These are phyloP conservation scores for Pyricularia pennisetigena DNA, from an alignment of 2,329 filamentous ascomycete genomes.

Conservation along the genomic window DNA sequence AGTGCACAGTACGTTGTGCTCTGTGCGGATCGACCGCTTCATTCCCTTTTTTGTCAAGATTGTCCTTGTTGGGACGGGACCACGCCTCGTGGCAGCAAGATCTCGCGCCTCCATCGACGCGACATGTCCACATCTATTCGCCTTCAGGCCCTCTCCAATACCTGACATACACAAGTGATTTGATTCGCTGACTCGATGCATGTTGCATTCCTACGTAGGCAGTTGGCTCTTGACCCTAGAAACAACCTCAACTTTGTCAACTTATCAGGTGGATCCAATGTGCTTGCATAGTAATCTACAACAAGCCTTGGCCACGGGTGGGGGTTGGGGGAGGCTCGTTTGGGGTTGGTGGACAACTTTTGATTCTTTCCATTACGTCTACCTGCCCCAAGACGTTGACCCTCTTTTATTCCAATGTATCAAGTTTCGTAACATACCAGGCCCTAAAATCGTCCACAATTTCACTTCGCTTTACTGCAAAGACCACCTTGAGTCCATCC, in stretches of 20 bases:
- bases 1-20: not conserved
- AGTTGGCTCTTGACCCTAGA: no score
- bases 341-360: no score
- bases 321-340: no score
- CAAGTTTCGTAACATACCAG: slow-evolving; percentile 18
- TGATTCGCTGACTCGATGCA: no score
- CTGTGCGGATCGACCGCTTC: not conserved
- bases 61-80: not conserved
- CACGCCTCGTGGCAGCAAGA: not conserved
- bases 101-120: not conserved
- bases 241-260: no score
- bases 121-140: not conserved
- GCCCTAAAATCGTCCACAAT: slow-evolving; percentile 41
- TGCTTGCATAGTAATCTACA: no score
- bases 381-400: not conserved
- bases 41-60: not conserved
- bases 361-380: not conserved
- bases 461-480: slow-evolving; percentile 43
- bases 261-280: no score
- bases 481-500: slow-evolving; percentile 40
- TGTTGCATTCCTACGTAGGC: no score
- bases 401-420: not conserved
- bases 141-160: not conserved
- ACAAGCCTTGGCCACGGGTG: no score
- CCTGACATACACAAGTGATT: not conserved